These are phyloP conservation scores for Cucurbita ficifolia DNA, from an alignment of 306 rosid genomes.

Conservation along the genomic window DNA sequence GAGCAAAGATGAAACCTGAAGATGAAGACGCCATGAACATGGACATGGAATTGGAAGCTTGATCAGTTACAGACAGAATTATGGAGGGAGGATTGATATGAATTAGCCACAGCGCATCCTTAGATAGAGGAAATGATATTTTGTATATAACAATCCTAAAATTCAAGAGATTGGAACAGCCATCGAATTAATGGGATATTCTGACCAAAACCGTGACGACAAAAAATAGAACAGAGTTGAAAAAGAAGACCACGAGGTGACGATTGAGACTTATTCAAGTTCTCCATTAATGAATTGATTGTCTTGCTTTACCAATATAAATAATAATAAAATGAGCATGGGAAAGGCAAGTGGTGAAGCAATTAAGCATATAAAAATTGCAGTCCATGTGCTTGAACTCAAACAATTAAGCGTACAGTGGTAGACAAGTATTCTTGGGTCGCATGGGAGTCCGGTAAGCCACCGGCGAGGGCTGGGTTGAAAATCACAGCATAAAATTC, in stretches of 20 bases:
- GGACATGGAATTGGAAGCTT: no score
- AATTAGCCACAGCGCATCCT: no score
- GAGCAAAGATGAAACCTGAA: not conserved
- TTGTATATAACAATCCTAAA: not conserved
- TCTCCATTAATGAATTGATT: not conserved
- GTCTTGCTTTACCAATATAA: not conserved
- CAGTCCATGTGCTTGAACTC: not conserved
- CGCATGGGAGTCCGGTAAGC: not conserved
- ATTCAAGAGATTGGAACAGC: not conserved
- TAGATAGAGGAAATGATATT: not conserved
- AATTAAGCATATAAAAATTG: not conserved
- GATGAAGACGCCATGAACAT: slow-evolving; percentile 5
- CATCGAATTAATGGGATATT: not conserved
- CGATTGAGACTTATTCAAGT: not conserved
- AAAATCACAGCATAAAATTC: not conserved
- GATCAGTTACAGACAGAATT: not conserved
- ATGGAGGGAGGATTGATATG: not conserved
- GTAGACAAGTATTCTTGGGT: not conserved
- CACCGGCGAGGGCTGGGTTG: not conserved
- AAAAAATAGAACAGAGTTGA: not conserved
- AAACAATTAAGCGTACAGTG: not conserved
- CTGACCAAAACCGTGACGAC: not conserved
- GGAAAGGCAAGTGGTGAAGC: not conserved
- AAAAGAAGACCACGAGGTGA: not conserved
- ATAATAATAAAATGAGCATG: not conserved